Evolutionary conservation across 2,329 filamentous ascomycete genomes (phyloP).

Genomic region (Elsinoe batatas): DNA sequence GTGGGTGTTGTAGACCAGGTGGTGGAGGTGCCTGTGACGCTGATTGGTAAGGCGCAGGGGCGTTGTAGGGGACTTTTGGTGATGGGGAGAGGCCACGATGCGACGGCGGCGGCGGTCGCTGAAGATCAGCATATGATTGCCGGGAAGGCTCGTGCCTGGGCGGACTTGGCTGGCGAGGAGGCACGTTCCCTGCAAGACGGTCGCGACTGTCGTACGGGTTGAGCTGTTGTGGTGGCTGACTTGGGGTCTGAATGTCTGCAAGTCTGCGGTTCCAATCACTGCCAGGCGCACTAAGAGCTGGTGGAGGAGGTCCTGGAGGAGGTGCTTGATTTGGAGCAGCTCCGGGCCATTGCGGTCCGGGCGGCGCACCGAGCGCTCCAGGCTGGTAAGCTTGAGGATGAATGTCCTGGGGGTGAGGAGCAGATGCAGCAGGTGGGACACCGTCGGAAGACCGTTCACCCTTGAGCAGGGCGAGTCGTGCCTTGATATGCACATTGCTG

Average conservation of each 20-base stretch:
- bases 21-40: constrained; percentile 41
- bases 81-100: constrained; percentile 48
- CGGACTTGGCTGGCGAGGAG: constrained; percentile 65
- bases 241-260: constrained; percentile 62
- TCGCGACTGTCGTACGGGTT: constrained; percentile 79
- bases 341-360: constrained; percentile 11
- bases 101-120: constrained; percentile 36
- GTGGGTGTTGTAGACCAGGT: constrained; percentile 32
- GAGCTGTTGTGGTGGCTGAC: constrained; percentile 53
- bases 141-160: constrained; percentile 48
- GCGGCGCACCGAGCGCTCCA: constrained; percentile 54
- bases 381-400: constrained; percentile 90
- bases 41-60: constrained; percentile 42
- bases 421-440: constrained; percentile 53
- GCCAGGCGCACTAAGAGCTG: constrained; percentile 38
- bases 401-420: constrained; percentile 88
- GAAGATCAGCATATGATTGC: constrained; percentile 31
- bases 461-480: constrained; percentile 78
- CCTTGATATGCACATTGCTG: constrained; percentile 89
- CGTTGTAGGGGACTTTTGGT: constrained; percentile 47
- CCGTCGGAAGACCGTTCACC: constrained; percentile 58
- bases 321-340: constrained; percentile 47
- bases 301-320: constrained; percentile 51
- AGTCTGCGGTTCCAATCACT: constrained; percentile 58
- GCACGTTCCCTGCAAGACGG: constrained; percentile 53